phyloP scores from a whole-genome alignment of 1,139 yeast genomes.

The Saccharomyces hybrid region DNA sequence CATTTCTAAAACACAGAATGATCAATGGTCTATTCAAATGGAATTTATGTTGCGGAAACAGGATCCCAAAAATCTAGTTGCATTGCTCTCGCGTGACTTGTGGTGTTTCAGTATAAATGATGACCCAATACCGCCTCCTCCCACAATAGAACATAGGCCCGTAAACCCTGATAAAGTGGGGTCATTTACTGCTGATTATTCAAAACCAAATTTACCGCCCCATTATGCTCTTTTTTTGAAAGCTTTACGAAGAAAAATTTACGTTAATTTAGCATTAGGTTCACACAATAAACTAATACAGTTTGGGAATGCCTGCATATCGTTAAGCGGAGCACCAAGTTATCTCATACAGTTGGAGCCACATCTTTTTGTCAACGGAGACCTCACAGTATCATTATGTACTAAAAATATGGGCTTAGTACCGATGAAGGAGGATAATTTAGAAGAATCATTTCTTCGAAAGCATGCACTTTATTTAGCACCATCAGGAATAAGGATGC shows the following conservation, averaged over 20 bases:
- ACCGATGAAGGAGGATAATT: slow-evolving; percentile 19
- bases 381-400: slow-evolving; percentile 37
- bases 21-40: slow-evolving; percentile 45
- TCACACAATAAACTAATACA: slow-evolving; percentile 37
- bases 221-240: slow-evolving; percentile 51
- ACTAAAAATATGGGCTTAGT: slow-evolving; percentile 26
- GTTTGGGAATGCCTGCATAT: slow-evolving; percentile 49
- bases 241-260: slow-evolving; percentile 51
- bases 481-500: slow-evolving; percentile 72
- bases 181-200: slow-evolving; percentile 29
- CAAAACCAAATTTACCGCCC: slow-evolving; percentile 37
- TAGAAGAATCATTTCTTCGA: slow-evolving; percentile 21
- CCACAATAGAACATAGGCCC: slow-evolving; percentile 4
- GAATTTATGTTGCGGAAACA: slow-evolving; percentile 50
- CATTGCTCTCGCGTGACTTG: slow-evolving; percentile 53
- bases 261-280: slow-evolving; percentile 38
- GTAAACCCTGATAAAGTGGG: slow-evolving; percentile 26
- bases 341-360: slow-evolving; percentile 47
- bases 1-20: slow-evolving; percentile 30
- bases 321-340: slow-evolving; percentile 14
- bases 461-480: slow-evolving; percentile 52
- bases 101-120: slow-evolving; percentile 48
- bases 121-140: slow-evolving; percentile 26
- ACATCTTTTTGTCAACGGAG: slow-evolving; percentile 47
- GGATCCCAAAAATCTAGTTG: slow-evolving; percentile 46